Evolutionary conservation across 208 protist genomes (phyloP).

Genomic region (Wallacemonas sp.): DNA sequence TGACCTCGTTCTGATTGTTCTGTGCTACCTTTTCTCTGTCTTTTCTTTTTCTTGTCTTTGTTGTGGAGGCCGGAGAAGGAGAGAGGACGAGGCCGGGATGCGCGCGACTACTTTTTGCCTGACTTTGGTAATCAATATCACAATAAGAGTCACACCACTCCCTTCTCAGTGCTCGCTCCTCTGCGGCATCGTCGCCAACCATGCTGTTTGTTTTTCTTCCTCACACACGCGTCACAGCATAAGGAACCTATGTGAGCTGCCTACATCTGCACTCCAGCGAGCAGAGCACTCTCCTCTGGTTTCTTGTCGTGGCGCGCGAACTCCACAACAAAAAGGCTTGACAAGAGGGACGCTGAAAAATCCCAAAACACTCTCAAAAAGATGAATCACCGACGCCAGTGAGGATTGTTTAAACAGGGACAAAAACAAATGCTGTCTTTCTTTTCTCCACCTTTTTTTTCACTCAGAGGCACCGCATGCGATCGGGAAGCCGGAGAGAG

Average conservation of each 20-base stretch:
- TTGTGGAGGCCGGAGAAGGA: too few relatives aligned
- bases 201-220: neutral
- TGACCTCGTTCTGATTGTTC: neutral
- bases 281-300: too few relatives aligned
- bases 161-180: neutral
- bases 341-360: too few relatives aligned
- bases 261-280: neutral
- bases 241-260: too few relatives aligned
- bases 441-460: neutral
- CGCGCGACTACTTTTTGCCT: constrained; percentile 2
- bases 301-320: too few relatives aligned
- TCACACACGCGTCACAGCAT: neutral
- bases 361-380: too few relatives aligned
- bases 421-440: neutral
- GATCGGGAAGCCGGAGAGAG: too few relatives aligned
- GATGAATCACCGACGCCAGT: neutral
- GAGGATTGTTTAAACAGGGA: neutral
- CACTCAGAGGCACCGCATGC: too few relatives aligned
- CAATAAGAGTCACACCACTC: neutral
- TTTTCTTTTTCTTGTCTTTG: constrained; percentile 7
- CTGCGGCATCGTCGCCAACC: too few relatives aligned
- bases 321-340: too few relatives aligned
- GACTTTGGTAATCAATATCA: constrained; percentile 16
- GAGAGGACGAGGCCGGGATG: too few relatives aligned
- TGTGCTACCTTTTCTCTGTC: constrained; percentile 6